Base-by-base conservation (phyloP, 2,329 filamentous ascomycete species). In the Colletotrichum shisoi region DNA sequence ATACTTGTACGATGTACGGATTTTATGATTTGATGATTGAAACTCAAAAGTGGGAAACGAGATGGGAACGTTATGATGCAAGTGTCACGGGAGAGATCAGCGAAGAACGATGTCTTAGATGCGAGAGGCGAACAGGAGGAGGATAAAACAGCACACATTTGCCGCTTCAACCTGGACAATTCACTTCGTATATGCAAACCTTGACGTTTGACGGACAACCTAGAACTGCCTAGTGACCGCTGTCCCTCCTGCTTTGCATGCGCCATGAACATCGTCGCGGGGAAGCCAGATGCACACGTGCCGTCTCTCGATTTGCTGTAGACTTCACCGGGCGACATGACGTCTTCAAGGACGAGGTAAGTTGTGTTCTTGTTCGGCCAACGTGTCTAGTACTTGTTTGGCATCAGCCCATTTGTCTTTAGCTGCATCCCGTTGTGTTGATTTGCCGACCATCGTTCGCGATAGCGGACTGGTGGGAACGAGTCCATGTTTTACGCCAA, bases 1-100 rank as follows among this genome's bases (percentile, higher is more conserved):
- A 58, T 58, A 39, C 27, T 27, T 58, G 56, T 58, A 58, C 44
- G 44, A 58, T 58, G 44, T 24, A 31, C 37, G 27, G 56, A 58
- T 48, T 58, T 34, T 46, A 58, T 24, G 56, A 58, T 44, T 58
- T 48, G 44, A 58, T 37, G 56, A 58, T 58, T 48, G 56, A 58
- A 34, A 39, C 44, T 13, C 39, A 24, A 48, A 58, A 37, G 9
- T 13, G 13, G 56, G 42, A 39, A 57, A 58, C 27, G 44, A 58
- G 44, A 48, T 21, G 44, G 21, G 17, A 58, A 15, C 13, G 8
- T 58, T 31, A 45, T 21, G 44, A 39, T 13, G 37, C 12, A 31
- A 58, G 42, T 44, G 31, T 31, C 42, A 48, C 15, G 31, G 5
- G 13, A 21, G 19, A 21, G 31, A 5, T 58, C n/a, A 34, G 48